Evolutionary conservation across 2,329 filamentous ascomycete genomes (phyloP).

Genomic region (Cladosporium sp.): DNA sequence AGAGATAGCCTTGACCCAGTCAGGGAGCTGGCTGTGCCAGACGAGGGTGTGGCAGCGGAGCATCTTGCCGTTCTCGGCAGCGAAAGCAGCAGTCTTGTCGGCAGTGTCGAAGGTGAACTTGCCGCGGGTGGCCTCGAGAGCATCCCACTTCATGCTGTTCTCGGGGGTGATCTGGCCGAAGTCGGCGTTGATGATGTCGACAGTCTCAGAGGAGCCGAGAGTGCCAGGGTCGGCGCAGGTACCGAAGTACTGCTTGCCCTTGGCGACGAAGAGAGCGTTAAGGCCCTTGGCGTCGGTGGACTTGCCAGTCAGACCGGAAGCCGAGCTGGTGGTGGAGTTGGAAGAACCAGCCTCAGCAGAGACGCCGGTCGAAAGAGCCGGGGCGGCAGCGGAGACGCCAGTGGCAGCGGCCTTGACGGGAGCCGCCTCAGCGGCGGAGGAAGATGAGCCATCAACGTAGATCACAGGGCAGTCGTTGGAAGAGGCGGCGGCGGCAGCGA

Average conservation of each 20-base stretch:
- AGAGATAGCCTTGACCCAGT: slow-evolving; percentile 59
- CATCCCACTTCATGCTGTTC: slow-evolving; percentile 70
- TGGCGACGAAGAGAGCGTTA: slow-evolving; percentile 57
- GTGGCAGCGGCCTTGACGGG: slow-evolving; percentile 1
- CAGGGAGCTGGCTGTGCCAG: slow-evolving; percentile 58
- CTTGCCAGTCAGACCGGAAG: slow-evolving; percentile 9
- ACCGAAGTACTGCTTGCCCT: slow-evolving; percentile 65
- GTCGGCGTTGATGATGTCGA: slow-evolving; percentile 58
- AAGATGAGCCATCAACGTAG: neutral
- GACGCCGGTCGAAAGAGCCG: neutral
- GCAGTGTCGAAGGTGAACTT: slow-evolving; percentile 58
- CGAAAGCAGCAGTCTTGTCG: slow-evolving; percentile 62
- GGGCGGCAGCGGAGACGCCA: neutral
- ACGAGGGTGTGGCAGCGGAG: slow-evolving; percentile 67
- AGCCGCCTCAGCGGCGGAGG: neutral
- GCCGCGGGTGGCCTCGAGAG: slow-evolving; percentile 51
- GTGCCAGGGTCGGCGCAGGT: slow-evolving; percentile 56
- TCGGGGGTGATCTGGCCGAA: slow-evolving; percentile 67
- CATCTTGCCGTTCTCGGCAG: slow-evolving; percentile 55
- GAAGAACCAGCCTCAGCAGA: neutral
- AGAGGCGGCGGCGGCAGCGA: neutral
- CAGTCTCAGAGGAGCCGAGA: slow-evolving; percentile 52
- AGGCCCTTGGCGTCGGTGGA: slow-evolving; percentile 43
- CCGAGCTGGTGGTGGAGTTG: slow-evolving; percentile 5
- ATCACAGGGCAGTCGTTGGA: neutral